Percentiles rank a stretch among this genome's conserved stretches.
Conservation (phyloP, 306 rosid species). For the Alnus rubra region DNA sequence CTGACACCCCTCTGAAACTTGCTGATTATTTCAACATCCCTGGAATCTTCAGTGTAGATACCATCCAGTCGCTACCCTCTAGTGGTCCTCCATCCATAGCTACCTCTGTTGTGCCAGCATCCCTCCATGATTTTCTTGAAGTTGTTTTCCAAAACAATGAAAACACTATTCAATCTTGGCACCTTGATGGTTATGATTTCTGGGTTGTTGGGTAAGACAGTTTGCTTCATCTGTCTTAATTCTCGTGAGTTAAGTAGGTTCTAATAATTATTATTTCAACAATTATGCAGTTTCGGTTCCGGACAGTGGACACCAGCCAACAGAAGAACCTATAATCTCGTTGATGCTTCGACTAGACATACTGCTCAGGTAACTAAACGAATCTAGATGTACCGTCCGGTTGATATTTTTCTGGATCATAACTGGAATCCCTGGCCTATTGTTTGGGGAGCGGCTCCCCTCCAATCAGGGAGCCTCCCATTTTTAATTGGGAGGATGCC, state of each 20-base stretch:
- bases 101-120: constrained; percentile 56
- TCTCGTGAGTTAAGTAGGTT: constrained; percentile 1
- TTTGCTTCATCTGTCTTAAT: constrained; percentile 9
- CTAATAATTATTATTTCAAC: constrained; percentile 26
- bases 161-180: constrained; percentile 77
- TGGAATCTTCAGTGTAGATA: constrained; percentile 57
- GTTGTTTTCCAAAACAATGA: constrained; percentile 87
- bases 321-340: constrained; percentile 68
- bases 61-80: constrained; percentile 65
- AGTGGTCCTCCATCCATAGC: constrained; percentile 52
- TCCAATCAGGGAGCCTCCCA: too few species aligned
- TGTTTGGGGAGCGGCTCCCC: too few species aligned
- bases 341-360: constrained; percentile 88
- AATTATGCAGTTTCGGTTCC: constrained; percentile 57
- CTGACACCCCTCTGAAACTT: constrained; percentile 94
- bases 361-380: constrained; percentile 73
- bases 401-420: not conserved
- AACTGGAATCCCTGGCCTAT: not conserved
- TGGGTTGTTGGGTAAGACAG: constrained; percentile 88
- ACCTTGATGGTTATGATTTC: constrained; percentile 94
- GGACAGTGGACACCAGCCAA: constrained; percentile 72
- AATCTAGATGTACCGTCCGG: not conserved
- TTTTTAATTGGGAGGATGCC: too few species aligned
- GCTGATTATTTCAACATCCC: constrained; percentile 95
- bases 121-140: constrained; percentile 85